A percentile compares a stretch with the other conserved stretches of the same genome.
Conservation (phyloP, 1,139 yeast genomes). For the Suhomyces wounanorum region DNA sequence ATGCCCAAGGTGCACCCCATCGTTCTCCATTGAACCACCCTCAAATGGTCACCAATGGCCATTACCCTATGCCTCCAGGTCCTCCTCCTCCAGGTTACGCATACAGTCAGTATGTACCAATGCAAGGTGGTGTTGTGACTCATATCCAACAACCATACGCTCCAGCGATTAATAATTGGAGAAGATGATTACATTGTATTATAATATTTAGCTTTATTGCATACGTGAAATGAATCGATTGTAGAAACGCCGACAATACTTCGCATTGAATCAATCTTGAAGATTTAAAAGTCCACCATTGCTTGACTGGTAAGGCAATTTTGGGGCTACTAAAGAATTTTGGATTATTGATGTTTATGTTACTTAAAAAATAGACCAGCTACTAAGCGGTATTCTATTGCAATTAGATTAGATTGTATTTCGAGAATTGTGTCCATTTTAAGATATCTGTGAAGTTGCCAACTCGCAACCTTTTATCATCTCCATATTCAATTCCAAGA, state of each 20-base stretch:
- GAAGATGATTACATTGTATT: conserved; percentile 21
- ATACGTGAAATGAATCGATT: conserved; percentile 1
- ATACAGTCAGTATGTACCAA: conserved; percentile 39
- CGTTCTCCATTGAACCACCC: conserved; percentile 29
- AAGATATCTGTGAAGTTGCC: conserved; percentile 4
- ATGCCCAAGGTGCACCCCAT: conserved; percentile 11
- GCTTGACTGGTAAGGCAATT: too few species aligned
- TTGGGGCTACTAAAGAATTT: too few species aligned
- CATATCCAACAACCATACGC: conserved; percentile 28
- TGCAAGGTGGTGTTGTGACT: conserved; percentile 35
- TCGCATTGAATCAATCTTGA: too few species aligned
- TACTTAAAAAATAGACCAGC: too few species aligned
- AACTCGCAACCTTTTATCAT: conserved; percentile 1
- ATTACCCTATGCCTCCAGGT: conserved; percentile 24
- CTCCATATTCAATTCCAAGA: conserved; percentile 1
- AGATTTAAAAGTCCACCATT: too few species aligned
- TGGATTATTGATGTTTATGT: too few species aligned
- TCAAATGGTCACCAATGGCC: conserved; percentile 25
- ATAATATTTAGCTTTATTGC: conserved; percentile 3
- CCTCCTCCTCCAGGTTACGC: conserved; percentile 38
- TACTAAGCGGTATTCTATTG: too few species aligned
- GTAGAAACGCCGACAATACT: too few species aligned
- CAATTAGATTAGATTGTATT: neutral
- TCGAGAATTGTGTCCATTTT: neutral
- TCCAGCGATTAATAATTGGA: conserved; percentile 35